Evolutionary conservation across 2,329 filamentous ascomycete species (phyloP).

Genomic region (Mollisiaceae sp.): DNA sequence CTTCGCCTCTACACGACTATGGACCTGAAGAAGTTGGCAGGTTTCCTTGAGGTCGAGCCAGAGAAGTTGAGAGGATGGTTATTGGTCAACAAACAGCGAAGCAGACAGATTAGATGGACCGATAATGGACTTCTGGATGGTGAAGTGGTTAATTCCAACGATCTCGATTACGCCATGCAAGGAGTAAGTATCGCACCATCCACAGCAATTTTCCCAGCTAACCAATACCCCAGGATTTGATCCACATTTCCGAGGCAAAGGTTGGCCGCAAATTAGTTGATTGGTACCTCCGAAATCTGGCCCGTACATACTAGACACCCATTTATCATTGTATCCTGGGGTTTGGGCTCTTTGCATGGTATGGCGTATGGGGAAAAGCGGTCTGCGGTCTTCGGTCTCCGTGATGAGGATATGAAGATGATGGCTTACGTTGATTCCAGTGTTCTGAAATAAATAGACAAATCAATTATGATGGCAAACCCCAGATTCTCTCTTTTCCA

Average conservation of each 20-base stretch:
- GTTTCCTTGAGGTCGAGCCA: constrained; percentile 96
- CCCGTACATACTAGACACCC: constrained; percentile 79
- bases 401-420: constrained; percentile 12
- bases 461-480: constrained; percentile 1
- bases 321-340: constrained; percentile 32
- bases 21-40: constrained; percentile 97
- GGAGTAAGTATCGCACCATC: constrained; percentile 64
- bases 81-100: constrained; percentile 97
- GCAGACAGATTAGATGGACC: constrained; percentile 92
- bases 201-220: constrained; percentile 23
- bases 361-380: constrained; percentile 39
- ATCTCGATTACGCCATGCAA: constrained; percentile 96
- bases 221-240: constrained; percentile 71
- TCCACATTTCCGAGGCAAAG: constrained; percentile 99
- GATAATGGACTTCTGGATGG: constrained; percentile 91
- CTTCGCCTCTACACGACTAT: constrained; percentile 99
- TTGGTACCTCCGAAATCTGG: constrained; percentile 98
- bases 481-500: background rate
- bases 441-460: constrained; percentile 4
- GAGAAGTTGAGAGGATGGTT: constrained; percentile 94
- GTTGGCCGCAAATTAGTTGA: constrained; percentile 96
- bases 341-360: constrained; percentile 39
- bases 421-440: constrained; percentile 11
- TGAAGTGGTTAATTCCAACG: constrained; percentile 89
- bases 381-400: constrained; percentile 14